These are phyloP conservation scores for Ustilago sp. DNA, from an alignment of 1,284 basidiomycete genomes.

Conservation along the genomic window DNA sequence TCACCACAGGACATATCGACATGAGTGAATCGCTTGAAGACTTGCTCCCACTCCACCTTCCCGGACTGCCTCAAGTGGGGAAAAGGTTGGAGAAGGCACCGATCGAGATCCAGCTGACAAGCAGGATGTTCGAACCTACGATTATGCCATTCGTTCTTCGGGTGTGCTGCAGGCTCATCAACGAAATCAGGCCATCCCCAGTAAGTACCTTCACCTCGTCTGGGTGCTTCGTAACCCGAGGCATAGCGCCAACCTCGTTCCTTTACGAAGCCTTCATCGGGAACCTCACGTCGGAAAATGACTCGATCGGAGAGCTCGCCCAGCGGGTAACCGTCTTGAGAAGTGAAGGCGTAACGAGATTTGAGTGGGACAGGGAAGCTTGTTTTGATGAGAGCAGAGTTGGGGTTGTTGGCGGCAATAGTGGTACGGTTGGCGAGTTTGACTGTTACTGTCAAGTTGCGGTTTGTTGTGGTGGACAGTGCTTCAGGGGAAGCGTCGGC, in stretches of 20 bases:
- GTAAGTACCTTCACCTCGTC: slow-evolving; percentile 17
- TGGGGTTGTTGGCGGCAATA: slow-evolving; percentile 21
- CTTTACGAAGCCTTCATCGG: not conserved
- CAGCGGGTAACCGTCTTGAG: slow-evolving; percentile 43
- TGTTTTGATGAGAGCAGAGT: slow-evolving; percentile 27
- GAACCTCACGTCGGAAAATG: slow-evolving; percentile 15
- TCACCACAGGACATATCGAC: slow-evolving; percentile 44
- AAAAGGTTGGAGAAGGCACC: slow-evolving; percentile 30
- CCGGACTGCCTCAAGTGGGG: not conserved
- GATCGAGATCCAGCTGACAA: slow-evolving; percentile 37
- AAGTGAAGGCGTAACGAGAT: slow-evolving; percentile 29
- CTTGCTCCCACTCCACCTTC: slow-evolving; percentile 29
- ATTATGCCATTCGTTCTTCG: slow-evolving; percentile 22
- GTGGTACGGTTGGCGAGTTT: slow-evolving; percentile 25
- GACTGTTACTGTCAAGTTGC: slow-evolving; percentile 23
- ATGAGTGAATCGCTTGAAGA: slow-evolving; percentile 49
- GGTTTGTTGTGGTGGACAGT: not conserved
- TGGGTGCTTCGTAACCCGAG: not conserved
- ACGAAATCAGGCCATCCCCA: slow-evolving; percentile 39
- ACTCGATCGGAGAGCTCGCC: slow-evolving; percentile 17
- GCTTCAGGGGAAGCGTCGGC: not conserved
- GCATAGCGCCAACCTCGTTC: not conserved
- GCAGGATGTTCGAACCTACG: slow-evolving; percentile 29
- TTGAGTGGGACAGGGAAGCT: slow-evolving; percentile 50
- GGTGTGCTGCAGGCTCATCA: slow-evolving; percentile 11